phyloP scores from a whole-genome alignment of 179 eudicot genomes.

The Pouteria campechiana region DNA sequence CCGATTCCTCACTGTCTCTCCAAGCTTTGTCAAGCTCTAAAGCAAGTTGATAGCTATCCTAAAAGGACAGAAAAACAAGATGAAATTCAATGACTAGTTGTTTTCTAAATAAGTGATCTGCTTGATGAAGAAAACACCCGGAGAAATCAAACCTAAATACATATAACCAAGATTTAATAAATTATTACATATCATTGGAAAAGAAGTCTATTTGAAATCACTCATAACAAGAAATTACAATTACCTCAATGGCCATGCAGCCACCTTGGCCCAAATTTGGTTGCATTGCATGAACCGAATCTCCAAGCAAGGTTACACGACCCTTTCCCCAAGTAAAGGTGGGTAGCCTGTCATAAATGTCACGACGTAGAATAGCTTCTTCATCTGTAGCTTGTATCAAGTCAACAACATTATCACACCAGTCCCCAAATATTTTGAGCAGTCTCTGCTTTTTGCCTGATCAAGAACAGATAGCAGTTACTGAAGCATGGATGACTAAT shows the following conservation, averaged over 20 bases:
- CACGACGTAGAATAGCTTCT: constrained; percentile 89
- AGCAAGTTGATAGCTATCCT: constrained; percentile 92
- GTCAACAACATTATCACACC: constrained; percentile 94
- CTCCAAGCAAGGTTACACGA: constrained; percentile 87
- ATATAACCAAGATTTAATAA: no score
- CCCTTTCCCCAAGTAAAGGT: constrained; percentile 81
- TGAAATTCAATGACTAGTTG: no score
- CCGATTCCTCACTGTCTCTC: constrained; percentile 30
- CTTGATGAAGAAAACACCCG: no score
- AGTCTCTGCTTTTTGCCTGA: constrained; percentile 81
- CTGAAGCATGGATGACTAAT: no score
- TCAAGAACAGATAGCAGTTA: constrained; percentile 1
- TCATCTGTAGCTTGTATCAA: constrained; percentile 71
- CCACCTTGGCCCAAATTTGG: constrained; percentile 99
- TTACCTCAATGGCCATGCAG: constrained; percentile 99
- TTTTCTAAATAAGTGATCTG: no score
- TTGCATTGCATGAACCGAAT: constrained; percentile 97
- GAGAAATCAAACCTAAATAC: no score
- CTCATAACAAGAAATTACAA: no score
- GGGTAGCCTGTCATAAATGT: constrained; percentile 84
- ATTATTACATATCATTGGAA: no score
- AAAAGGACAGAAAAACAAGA: background rate
- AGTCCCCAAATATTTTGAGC: constrained; percentile 66
- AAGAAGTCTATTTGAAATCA: no score
- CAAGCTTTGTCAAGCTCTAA: constrained; percentile 65